phyloP scores from a whole-genome alignment of 2,329 filamentous ascomycete genomes.

The Arthrobotrys pseudoclavata region DNA sequence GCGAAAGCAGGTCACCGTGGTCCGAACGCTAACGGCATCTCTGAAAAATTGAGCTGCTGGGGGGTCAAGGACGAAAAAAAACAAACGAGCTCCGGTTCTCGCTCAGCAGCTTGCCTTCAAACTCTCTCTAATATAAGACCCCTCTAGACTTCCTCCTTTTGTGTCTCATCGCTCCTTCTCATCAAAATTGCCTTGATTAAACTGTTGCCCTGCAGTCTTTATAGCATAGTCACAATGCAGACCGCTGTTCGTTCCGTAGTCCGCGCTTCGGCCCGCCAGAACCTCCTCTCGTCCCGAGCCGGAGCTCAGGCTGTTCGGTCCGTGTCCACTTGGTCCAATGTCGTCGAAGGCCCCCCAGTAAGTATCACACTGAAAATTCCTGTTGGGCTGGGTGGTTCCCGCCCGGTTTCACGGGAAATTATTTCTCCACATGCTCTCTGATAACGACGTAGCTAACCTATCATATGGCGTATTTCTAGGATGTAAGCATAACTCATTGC shows the following conservation, averaged over 20 bases:
- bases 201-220: constrained; percentile 1
- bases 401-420: constrained; percentile 30
- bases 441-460: constrained; percentile 54
- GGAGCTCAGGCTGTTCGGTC: constrained; percentile 70
- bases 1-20: constrained; percentile 29
- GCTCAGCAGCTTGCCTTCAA: constrained; percentile 33
- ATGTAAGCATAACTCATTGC: constrained; percentile 65
- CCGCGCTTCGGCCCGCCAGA: constrained; percentile 54
- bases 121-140: constrained; percentile 28
- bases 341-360: constrained; percentile 94
- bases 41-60: constrained; percentile 33
- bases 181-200: constrained; percentile 28
- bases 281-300: constrained; percentile 43
- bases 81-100: constrained; percentile 56
- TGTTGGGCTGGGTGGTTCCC: constrained; percentile 21
- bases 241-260: constrained; percentile 49
- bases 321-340: constrained; percentile 88
- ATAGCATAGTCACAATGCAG: constrained; percentile 51
- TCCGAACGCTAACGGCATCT: constrained; percentile 38
- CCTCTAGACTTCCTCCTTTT: constrained; percentile 18
- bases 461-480: constrained; percentile 63
- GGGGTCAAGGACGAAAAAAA: constrained; percentile 34
- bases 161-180: constrained; percentile 27
- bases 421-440: constrained; percentile 54
- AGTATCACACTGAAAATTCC: constrained; percentile 66